Evolutionary conservation across 2,329 filamentous ascomycete species (phyloP), one percentile per base, ranked within the genome.

Genomic region (Lizonia empirigonia): DNA sequence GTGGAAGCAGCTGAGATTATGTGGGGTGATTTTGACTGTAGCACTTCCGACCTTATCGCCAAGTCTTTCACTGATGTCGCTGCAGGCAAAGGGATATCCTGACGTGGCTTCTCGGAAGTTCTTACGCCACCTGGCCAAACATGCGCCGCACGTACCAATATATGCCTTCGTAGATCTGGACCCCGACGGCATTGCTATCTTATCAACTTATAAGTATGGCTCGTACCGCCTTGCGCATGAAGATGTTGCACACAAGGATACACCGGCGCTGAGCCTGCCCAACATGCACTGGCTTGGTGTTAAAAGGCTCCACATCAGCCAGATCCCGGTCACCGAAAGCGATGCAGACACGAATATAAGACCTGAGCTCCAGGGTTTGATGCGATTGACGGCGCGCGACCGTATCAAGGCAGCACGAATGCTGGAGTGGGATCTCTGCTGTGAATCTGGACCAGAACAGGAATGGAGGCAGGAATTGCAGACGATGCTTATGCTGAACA

Each of bases 21-120:
- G 77, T n/a, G 87, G 88, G 0, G 73, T 90, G n/a, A 68, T 90
- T 0, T 63, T 92, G 18, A 92, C 89, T 3, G 87, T 87, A 75
- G 27, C 75, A 22, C 18, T 13, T 26, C 12, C 13, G 10, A 2
- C 12, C 16, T 7, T 27, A 13, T 33, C 15, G n/a, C 9, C 22
- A 13, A 30, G 13, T 6, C 7, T 33, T 2, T n/a, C 37, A 22
- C 41, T 52, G 37, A 52, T 26, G 19, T n/a, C 1, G 3, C 8
- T 22, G 7, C 44, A 91, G 87, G 90, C 85, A 1, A 94, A 92
- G 77, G 90, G 90, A 2, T 94, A 91, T 64, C 89, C 90, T 0
- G 90, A 94, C 60, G 75, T 93, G 38, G 80, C 82, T 1, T 91
- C 89, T 0, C 79, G 88, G 7, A 78, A 79, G 13, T 86, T 93